These are phyloP conservation scores for Pelargonium cotyledonis DNA, from an alignment of 441 rosid genomes.

Conservation along the genomic window DNA sequence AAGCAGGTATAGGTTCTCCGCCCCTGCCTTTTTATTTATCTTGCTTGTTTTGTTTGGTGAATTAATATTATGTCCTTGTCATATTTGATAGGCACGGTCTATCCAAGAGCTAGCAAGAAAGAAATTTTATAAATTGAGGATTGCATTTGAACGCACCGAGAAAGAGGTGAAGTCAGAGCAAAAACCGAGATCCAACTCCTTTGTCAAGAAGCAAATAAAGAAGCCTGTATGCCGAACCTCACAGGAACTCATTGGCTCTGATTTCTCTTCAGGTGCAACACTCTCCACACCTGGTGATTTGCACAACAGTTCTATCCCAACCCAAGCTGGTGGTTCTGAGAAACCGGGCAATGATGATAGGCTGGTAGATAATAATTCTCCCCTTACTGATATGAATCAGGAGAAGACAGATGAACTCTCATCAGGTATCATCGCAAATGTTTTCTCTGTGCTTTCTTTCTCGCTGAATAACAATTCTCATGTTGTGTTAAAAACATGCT, in stretches of 20 bases:
- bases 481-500: background rate
- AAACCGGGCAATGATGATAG: constrained; percentile 39
- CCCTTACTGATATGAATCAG: constrained; percentile 33
- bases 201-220: constrained; percentile 49
- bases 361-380: constrained; percentile 37
- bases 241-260: constrained; percentile 44
- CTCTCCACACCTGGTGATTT: constrained; percentile 43
- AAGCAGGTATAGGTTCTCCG: constrained; percentile 46
- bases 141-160: constrained; percentile 44
- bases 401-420: constrained; percentile 66
- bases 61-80: constrained; percentile 15
- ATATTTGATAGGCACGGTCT: constrained; percentile 51
- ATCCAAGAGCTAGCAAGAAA: constrained; percentile 77
- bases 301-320: constrained; percentile 35
- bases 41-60: constrained; percentile 4
- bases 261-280: constrained; percentile 47
- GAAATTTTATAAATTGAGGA: constrained; percentile 65
- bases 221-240: constrained; percentile 33
- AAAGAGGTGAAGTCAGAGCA: constrained; percentile 50
- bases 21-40: constrained; percentile 5
- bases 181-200: constrained; percentile 38
- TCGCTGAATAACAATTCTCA: background rate
- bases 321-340: constrained; percentile 43
- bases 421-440: constrained; percentile 37
- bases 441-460: background rate